These are phyloP conservation scores for Jacaranda mimosifolia DNA, from an alignment of 257 asterid species.

Conservation along the genomic window DNA sequence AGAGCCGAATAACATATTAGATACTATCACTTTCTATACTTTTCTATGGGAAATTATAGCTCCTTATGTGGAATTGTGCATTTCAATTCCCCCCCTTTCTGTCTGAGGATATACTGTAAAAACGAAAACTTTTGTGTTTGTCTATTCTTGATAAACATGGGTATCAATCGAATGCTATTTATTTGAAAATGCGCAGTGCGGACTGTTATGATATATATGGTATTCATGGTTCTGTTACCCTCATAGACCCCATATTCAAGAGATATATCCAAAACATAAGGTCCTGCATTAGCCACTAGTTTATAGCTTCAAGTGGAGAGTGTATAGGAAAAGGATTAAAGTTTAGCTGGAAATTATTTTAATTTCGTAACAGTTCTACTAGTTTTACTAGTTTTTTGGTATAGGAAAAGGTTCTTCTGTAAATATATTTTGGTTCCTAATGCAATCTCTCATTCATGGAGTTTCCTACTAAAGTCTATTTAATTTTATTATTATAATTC, in stretches of 20 bases:
- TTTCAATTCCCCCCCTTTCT: no score
- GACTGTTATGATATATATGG: not conserved
- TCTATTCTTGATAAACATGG: no score
- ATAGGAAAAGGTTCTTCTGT: no score
- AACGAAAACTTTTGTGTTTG: no score
- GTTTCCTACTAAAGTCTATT: slow-evolving; percentile 9
- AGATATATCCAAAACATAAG: slow-evolving; percentile 53
- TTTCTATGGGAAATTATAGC: no score
- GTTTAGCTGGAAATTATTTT: slow-evolving; percentile 33
- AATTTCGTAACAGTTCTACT: not conserved
- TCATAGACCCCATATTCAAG: slow-evolving; percentile 50
- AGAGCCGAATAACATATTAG: no score
- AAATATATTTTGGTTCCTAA: not conserved
- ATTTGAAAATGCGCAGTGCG: not conserved
- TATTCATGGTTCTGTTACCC: slow-evolving; percentile 43
- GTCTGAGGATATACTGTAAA: no score
- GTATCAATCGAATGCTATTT: not conserved
- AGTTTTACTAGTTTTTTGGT: not conserved
- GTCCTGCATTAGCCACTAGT: slow-evolving; percentile 23
- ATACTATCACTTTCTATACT: no score
- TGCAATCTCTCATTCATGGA: not conserved
- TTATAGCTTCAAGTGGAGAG: slow-evolving; percentile 4
- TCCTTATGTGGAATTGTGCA: not conserved
- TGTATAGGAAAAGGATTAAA: not conserved
- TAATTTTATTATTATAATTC: not conserved